These are phyloP conservation scores for Thielaviopsis populi DNA, from an alignment of 2,329 filamentous ascomycete species.

Conservation along the genomic window DNA sequence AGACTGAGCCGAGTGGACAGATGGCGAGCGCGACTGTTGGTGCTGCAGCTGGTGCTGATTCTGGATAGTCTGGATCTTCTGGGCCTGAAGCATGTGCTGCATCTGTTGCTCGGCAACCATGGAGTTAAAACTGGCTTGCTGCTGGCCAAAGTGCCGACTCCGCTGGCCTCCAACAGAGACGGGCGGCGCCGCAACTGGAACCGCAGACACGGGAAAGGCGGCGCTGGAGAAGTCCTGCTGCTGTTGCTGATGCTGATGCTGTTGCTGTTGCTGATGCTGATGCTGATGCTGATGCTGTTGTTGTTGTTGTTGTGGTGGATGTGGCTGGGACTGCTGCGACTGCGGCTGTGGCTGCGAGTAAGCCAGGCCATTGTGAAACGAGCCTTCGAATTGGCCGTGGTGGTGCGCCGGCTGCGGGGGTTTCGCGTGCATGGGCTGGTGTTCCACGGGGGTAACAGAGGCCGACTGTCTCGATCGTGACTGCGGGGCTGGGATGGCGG, in stretches of 20 bases:
- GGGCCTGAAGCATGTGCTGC: constrained; percentile 20
- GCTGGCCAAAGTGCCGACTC: neutral
- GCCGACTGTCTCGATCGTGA: neutral
- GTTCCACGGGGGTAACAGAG: constrained; percentile 3
- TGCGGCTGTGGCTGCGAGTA: too few relatives aligned
- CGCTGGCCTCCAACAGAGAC: neutral
- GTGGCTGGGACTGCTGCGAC: too few relatives aligned
- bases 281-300: too few relatives aligned
- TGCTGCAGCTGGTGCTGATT: constrained; percentile 10
- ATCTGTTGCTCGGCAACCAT: constrained; percentile 20
- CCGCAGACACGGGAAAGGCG: constrained; percentile 5
- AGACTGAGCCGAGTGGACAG: constrained; percentile 11
- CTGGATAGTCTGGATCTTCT: constrained; percentile 11
- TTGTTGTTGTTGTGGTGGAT: too few relatives aligned
- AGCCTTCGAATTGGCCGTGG: neutral
- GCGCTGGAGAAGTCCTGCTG: constrained; percentile 4
- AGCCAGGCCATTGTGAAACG: neutral
- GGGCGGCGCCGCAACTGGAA: neutral
- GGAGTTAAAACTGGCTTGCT: constrained; percentile 14
- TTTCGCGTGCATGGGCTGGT: constrained; percentile 6
- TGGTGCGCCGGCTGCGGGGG: neutral
- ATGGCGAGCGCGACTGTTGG: constrained; percentile 5
- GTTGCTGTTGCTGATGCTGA: too few relatives aligned
- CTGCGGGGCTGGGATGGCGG: neutral
- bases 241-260: too few relatives aligned